Evolutionary conservation across 805 yeast genomes (phyloP).

Genomic region (Torulaspora delbrueckii): DNA sequence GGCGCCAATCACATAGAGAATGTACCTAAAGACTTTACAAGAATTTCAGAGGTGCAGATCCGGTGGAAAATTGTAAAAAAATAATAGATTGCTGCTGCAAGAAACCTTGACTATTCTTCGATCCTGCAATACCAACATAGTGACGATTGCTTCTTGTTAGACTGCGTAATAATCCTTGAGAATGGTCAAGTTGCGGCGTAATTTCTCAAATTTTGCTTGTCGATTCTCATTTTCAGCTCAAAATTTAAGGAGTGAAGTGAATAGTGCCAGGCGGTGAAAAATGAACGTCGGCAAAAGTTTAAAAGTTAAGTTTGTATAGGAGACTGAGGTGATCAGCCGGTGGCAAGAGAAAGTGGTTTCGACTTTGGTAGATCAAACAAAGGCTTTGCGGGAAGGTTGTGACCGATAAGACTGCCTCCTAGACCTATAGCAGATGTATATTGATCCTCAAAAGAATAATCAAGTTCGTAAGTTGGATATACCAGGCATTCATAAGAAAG

Average conservation of each 20-base stretch:
- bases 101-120: neutral
- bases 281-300: neutral
- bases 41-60: neutral
- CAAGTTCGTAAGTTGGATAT: conserved; percentile 18
- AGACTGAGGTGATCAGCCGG: neutral
- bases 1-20: neutral
- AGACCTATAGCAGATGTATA: conserved; percentile 15
- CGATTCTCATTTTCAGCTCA: neutral
- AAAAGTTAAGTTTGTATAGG: neutral
- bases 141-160: neutral
- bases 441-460: conserved; percentile 26
- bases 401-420: neutral
- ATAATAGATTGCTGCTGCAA: neutral
- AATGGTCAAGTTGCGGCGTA: neutral
- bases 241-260: neutral
- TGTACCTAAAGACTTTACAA: neutral
- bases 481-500: conserved; percentile 4
- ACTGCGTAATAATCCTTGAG: neutral
- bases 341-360: neutral
- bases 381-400: neutral
- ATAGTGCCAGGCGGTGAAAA: neutral
- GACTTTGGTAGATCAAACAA: neutral
- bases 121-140: neutral
- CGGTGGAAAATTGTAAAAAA: neutral
- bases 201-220: neutral